Evolutionary conservation across 345 rosid species (phyloP), one percentile per base, ranked within the genome.

Genomic region (Salix purpurea): DNA sequence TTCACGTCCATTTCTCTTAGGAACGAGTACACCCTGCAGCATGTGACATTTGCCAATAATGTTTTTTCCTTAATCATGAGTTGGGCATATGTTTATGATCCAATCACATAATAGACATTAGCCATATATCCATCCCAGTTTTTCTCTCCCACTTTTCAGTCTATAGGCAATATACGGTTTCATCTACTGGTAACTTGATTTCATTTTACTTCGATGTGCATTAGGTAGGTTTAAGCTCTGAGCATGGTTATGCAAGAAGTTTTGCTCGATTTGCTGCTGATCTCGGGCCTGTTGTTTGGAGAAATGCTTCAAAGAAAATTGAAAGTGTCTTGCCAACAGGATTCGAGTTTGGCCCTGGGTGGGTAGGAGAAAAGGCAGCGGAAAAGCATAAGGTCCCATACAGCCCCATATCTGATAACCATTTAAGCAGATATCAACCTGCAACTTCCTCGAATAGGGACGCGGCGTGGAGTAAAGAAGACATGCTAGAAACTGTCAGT

Each of bases 251-350:
- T 74, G 92, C 98, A 13, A 90, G 91, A 81, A 96, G 99, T 83
- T 81, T 96, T 67, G 90, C 97, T 80, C 94, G 92, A 52, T 96
- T 86, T 72, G 97, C 99, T 65, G 89, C 95, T 4, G 84, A 85
- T 79, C 93, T 96, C 13, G 98, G 99, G 60, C 98, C 98, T 58
- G 88, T 80, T 75, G 92, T 81, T 75, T 92, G 94, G 97, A 87
- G 83, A 79, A 71, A 86, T 44, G 98, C 95, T 71, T 90, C 95
- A 7, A 87, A 84, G 86, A 93, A 91, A 86, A 89, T 94, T 12
- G 83, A 77, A 72, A 78, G 83, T 1, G 88, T 73, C 74, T 86
- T 96, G 85, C 98, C 94, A 4, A 6, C 58, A 37, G 97, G 95
- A 37, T 67, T 85, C 28, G 83, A 86, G 72, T 86, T 83, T 71